Conservation (phyloP, 441 rosid species). For the Rhodomyrtus psidioides region DNA sequence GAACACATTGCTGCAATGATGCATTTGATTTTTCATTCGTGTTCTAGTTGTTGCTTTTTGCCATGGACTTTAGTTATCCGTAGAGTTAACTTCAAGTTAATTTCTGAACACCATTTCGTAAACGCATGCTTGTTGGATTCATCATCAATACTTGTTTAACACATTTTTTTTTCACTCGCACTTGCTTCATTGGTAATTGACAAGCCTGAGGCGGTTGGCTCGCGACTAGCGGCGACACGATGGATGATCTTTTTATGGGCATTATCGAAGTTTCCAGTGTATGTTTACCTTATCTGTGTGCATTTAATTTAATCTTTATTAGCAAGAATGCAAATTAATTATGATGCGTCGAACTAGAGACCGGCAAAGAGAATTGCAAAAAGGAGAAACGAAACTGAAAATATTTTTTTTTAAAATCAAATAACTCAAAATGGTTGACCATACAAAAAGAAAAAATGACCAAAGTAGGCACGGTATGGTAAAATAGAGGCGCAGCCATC, state of each 20-base stretch:
- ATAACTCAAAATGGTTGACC: background rate
- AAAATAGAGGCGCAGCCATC: too few relatives aligned
- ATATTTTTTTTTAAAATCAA: too few relatives aligned
- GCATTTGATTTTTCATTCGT: background rate
- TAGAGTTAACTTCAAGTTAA: background rate
- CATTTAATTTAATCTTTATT: background rate
- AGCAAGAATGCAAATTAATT: background rate
- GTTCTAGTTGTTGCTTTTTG: background rate
- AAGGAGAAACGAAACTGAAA: background rate
- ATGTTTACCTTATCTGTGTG: background rate
- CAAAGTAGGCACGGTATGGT: too few relatives aligned
- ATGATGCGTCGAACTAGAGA: fast-evolving
- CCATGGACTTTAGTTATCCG: fast-evolving
- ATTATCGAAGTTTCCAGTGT: conserved; percentile 27
- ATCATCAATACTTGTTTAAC: background rate
- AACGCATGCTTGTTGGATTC: fast-evolving
- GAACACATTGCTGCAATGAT: fast-evolving
- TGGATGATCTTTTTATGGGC: conserved; percentile 21
- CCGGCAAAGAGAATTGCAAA: background rate
- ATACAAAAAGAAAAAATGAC: background rate
- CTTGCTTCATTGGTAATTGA: conserved; percentile 1
- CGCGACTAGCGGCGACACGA: conserved; percentile 21
- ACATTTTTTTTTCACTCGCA: background rate
- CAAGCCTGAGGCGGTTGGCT: conserved; percentile 35
- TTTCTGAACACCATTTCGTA: fast-evolving